Evolutionary conservation across 441 rosid genomes (phyloP), one percentile per base, ranked within the genome.

Genomic region (Erysimum pusillum): DNA sequence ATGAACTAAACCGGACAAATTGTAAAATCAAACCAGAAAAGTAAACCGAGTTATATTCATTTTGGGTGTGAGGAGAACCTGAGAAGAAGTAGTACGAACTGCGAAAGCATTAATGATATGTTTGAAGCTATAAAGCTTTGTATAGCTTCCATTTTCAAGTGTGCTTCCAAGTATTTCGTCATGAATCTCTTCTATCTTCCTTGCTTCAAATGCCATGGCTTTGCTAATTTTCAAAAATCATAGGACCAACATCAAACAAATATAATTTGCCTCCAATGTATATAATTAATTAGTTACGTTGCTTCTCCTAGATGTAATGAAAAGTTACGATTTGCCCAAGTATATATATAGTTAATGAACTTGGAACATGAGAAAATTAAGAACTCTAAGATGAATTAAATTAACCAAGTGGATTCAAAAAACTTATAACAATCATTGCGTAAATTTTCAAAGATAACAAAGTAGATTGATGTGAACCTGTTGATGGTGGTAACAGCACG

Each of bases 101-200:
- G 95, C 87, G 48, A 92, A 91, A 77, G 96, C 99, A 84, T 91
- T 91, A 46, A 93, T 73, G 57, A 87, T 73, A 78, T 93, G 91
- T 64, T 82, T 90, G 85, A 93, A 93, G 85, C 99, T 96, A 85
- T 90, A 89, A 25, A 96, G 88, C 83, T 86, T 93, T 77, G 58
- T 83, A 85, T 96, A 96, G 81, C 87, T 90, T 79, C 89, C 97
- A 1, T 60, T 69, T 54, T 85, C 86, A 20, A 91, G 80, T 61
- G 82, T 83, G 73, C 80, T 87, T 70, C 63, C 80, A 5, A 90
- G 92, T 76, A 94, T 83, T 51, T 81, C 77, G 67, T 91, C 89
- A 10, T 94, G 99, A 78, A 79, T 79, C 67, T 84, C 85, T 66
- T 76, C 84, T 81, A 90, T 78, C 49, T 75, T 79, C 84, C 81